Percentiles rank a stretch among this genome's conserved stretches.
phyloP scores from a whole-genome alignment of 768 basidiomycete species.

The Dictyophora rubrovolvata region DNA sequence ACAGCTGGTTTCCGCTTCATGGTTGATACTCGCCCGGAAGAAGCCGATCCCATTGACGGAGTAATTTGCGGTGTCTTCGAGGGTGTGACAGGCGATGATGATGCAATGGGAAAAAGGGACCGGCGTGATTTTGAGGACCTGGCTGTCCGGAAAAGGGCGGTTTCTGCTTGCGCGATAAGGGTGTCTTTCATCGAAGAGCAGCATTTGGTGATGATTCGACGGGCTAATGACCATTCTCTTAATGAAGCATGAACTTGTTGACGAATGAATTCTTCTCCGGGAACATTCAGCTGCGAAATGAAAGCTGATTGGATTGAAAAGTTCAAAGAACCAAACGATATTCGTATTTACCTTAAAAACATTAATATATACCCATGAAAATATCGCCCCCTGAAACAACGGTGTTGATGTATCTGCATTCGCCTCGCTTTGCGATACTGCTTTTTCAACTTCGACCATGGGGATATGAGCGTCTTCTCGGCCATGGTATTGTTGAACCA shows the following conservation, averaged over 20 bases:
- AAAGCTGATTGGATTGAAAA: background rate
- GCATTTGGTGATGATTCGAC: background rate
- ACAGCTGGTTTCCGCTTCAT: background rate
- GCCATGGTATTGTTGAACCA: background rate
- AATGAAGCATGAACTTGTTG: background rate
- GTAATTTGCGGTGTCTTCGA: background rate
- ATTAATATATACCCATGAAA: conserved; percentile 2
- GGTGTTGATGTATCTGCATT: background rate
- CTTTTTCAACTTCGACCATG: conserved; percentile 1
- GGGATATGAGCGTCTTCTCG: conserved; percentile 5
- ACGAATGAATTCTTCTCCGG: background rate
- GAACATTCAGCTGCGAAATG: background rate
- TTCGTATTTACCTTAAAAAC: background rate
- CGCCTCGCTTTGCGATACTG: background rate
- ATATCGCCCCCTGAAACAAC: background rate
- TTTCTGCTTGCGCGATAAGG: conserved; percentile 1
- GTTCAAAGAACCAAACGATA: background rate
- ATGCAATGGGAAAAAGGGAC: background rate
- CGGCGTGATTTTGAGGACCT: background rate
- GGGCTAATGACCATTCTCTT: background rate
- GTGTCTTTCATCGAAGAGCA: background rate
- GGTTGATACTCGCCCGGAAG: background rate
- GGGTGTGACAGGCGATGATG: background rate
- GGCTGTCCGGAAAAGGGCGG: background rate
- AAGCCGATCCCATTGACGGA: background rate